phyloP scores from a whole-genome alignment of 768 basidiomycete genomes.

The Collybiopsis luxurians region DNA sequence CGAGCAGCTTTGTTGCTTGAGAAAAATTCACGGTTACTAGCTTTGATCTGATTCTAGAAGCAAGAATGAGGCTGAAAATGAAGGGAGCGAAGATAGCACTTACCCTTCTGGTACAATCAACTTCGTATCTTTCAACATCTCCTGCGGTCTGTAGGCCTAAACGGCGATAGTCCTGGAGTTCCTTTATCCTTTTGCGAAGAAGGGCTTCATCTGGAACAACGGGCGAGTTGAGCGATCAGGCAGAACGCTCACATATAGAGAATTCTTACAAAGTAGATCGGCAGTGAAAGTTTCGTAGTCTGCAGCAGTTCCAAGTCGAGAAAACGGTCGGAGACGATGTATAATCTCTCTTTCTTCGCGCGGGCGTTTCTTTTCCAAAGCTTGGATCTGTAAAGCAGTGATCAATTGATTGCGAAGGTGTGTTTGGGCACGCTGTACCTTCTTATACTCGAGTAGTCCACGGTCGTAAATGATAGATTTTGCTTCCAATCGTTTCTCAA shows the following conservation, averaged over 20 bases:
- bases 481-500: conserved; percentile 79
- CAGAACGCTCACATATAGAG: neutral
- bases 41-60: conserved; percentile 60
- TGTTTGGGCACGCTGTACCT: conserved; percentile 44
- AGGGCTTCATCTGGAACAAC: conserved; percentile 71
- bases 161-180: conserved; percentile 87
- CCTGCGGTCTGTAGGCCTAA: conserved; percentile 79
- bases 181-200: conserved; percentile 84
- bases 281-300: conserved; percentile 89
- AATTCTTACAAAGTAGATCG: conserved; percentile 80
- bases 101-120: conserved; percentile 72
- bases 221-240: neutral
- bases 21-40: conserved; percentile 55
- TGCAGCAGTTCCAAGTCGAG: conserved; percentile 84
- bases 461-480: conserved; percentile 92
- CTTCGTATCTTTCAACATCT: conserved; percentile 91
- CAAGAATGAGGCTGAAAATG: neutral
- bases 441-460: conserved; percentile 90
- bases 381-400: conserved; percentile 67
- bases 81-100: conserved; percentile 20
- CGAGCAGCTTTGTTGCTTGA: conserved; percentile 51
- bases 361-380: conserved; percentile 84
- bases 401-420: neutral
- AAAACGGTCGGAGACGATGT: conserved; percentile 86
- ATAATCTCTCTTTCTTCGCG: conserved; percentile 92